Base-by-base conservation (phyloP, 2,329 filamentous ascomycete genomes). In the Pseudocercospora fuligena region DNA sequence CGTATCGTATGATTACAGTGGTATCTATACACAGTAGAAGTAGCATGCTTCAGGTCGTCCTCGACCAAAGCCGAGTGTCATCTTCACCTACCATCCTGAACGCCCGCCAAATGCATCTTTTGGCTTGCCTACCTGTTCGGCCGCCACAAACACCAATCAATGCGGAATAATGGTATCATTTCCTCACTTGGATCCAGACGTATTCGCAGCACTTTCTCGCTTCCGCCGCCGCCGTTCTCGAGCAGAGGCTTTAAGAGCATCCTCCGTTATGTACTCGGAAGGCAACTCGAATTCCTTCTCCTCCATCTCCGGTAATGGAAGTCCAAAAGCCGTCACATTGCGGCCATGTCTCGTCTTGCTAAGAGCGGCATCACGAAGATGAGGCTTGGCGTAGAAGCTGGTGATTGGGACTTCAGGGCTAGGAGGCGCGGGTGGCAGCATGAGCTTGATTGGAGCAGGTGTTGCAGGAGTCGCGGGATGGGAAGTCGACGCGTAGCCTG, bases 311-410 rank as follows among this genome's bases (percentile, higher is more conserved):
- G 94, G 94, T 21, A 98, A 80, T 0, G 91, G 86, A 27, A 90
- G 87, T 0, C 94, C 94, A 86, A 95, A 98, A 3, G 94, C 94
- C 57, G 90, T 83, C 16, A 89, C 84, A 60, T 86, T 91, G 59
- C 92, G 88, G 59, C 89, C 87, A 61, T 92, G 88, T 36, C 93
- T 86, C 58, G 88, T 84, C 71, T 88, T 89, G 68, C 88, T 90
- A n/a, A 97, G 80, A 9, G 94, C 93, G 6, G 89, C 88, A 23
- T 93, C 92, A 27, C 94, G 90, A 67, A 94, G 86, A 75, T 96
- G 89, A 25, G 86, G 88, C 80, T 95, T 93, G 19, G 85, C 79
- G 77, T 93, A 98, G 81, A 97, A 97, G 0, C 92, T 97, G n/a
- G 84, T 90, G 75, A 97, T 74, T 21, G 74, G 75, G 65, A 84